Evolutionary conservation across 768 basidiomycete species (phyloP).

Genomic region (Tylopilus cervinicoccineus): DNA sequence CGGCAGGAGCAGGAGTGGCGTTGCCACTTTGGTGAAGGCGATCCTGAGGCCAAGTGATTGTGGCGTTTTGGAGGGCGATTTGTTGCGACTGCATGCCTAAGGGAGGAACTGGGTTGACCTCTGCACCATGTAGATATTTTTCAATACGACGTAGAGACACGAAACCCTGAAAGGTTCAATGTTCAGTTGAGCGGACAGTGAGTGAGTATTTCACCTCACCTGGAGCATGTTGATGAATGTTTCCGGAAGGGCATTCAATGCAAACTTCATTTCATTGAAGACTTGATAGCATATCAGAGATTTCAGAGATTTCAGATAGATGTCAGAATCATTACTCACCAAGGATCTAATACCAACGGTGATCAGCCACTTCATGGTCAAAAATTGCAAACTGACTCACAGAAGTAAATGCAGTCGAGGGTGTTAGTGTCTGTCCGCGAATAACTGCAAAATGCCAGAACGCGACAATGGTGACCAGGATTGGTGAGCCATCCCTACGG

Average conservation of each 20-base stretch:
- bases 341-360: conserved; percentile 32
- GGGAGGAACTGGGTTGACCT: conserved; percentile 62
- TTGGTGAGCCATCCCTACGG: conserved; percentile 44
- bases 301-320: background rate
- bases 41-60: conserved; percentile 88
- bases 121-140: conserved; percentile 75
- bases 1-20: conserved; percentile 47
- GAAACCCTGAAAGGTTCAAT: conserved; percentile 44
- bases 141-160: conserved; percentile 90
- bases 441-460: conserved; percentile 76
- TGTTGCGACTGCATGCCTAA: conserved; percentile 51
- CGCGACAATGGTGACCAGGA: conserved; percentile 56
- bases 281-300: conserved; percentile 39
- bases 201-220: conserved; percentile 30
- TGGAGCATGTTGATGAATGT: conserved; percentile 90
- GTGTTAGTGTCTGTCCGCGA: conserved; percentile 64
- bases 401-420: conserved; percentile 80
- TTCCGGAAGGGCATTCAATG: conserved; percentile 83
- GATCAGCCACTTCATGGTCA: background rate
- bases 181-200: background rate
- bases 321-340: conserved; percentile 25
- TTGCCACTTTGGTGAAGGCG: conserved; percentile 44
- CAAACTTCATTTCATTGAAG: conserved; percentile 85
- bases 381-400: conserved; percentile 31
- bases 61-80: conserved; percentile 79